These are phyloP conservation scores for Lunasporangiospora selenospora DNA, from an alignment of 192 early-diverging fungal genomes.

Conservation along the genomic window DNA sequence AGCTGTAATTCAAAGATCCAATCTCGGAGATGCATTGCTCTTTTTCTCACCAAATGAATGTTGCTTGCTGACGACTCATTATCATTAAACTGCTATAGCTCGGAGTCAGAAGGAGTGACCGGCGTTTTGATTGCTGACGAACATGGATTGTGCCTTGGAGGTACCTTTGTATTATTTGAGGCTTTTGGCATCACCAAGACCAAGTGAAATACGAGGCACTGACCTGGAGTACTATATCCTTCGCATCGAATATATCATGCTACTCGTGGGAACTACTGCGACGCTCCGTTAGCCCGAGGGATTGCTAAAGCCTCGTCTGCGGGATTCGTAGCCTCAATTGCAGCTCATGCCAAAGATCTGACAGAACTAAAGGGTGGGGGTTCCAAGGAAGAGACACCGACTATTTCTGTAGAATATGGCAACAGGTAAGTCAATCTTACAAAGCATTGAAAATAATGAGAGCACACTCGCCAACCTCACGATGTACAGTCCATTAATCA, in stretches of 20 bases:
- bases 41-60: background rate
- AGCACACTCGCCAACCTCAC: background rate
- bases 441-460: background rate
- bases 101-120: conserved; percentile 45
- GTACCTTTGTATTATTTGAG: too few relatives aligned
- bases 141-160: conserved; percentile 52
- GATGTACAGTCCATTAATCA: too few relatives aligned
- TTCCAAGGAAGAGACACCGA: conserved; percentile 39
- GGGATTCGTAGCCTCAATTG: conserved; percentile 52
- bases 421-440: conserved; percentile 9
- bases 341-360: conserved; percentile 47
- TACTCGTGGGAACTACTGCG: background rate
- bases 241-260: background rate
- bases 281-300: conserved; percentile 29
- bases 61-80: background rate
- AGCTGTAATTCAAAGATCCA: conserved; percentile 22
- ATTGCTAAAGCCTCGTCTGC: conserved; percentile 49
- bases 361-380: conserved; percentile 21
- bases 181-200: too few relatives aligned
- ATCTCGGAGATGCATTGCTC: background rate
- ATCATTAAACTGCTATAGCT: conserved; percentile 8
- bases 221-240: background rate
- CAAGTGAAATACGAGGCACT: background rate
- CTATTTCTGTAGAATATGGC: conserved; percentile 47
- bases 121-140: conserved; percentile 52